These are phyloP conservation scores for Ganoderma boninense DNA, from an alignment of 1,284 basidiomycete genomes.

Conservation along the genomic window DNA sequence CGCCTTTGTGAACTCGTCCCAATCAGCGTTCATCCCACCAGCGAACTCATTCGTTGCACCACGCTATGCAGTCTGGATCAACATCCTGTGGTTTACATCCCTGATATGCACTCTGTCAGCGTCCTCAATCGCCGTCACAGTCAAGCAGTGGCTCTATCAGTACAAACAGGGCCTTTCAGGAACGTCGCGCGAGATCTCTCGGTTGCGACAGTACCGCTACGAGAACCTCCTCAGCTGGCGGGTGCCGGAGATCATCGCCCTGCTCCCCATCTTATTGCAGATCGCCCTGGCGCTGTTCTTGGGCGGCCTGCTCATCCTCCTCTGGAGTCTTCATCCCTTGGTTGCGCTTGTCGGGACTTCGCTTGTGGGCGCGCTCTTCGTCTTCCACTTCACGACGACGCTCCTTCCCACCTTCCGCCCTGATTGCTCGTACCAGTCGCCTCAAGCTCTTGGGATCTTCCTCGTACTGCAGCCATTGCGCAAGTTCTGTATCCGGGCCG, in stretches of 20 bases:
- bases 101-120: slow-evolving; percentile 15
- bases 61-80: slow-evolving; percentile 27
- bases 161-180: slow-evolving; percentile 7
- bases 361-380: not conserved
- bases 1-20: slow-evolving; percentile 7
- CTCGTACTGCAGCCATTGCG: slow-evolving; percentile 6
- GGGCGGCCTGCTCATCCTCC: slow-evolving; percentile 17
- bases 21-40: slow-evolving; percentile 7
- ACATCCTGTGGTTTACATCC: slow-evolving; percentile 19
- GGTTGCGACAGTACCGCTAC: slow-evolving; percentile 14
- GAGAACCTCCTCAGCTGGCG: slow-evolving; percentile 15
- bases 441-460: slow-evolving; percentile 35
- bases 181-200: slow-evolving; percentile 8
- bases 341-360: slow-evolving; percentile 18
- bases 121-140: slow-evolving; percentile 15
- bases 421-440: slow-evolving; percentile 39
- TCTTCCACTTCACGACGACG: slow-evolving; percentile 2
- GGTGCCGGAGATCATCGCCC: slow-evolving; percentile 11
- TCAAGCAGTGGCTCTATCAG: slow-evolving; percentile 18
- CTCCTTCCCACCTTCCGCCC: slow-evolving; percentile 35
- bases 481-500: slow-evolving; percentile 9
- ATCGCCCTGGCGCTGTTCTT: slow-evolving; percentile 19
- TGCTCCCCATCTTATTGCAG: slow-evolving; percentile 21
- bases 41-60: slow-evolving; percentile 5
- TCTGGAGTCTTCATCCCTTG: slow-evolving; percentile 18